These are phyloP conservation scores for Yamadazyma diddensiae DNA, from an alignment of 1,139 yeast species.

Conservation along the genomic window DNA sequence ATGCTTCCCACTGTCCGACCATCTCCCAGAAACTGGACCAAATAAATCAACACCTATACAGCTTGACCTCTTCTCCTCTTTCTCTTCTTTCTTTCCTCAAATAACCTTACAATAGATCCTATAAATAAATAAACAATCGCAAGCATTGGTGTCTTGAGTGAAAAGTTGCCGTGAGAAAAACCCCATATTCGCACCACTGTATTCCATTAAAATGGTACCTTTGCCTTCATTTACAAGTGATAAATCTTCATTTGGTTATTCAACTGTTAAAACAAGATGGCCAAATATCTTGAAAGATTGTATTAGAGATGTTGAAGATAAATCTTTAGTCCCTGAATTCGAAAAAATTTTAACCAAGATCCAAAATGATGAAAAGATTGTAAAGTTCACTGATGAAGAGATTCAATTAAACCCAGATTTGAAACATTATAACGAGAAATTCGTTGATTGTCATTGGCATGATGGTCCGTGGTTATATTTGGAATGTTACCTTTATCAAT, in stretches of 20 bases:
- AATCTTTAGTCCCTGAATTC: constrained; percentile 22
- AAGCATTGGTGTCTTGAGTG: too few relatives aligned
- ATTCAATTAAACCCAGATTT: constrained; percentile 42
- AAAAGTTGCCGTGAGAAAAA: too few relatives aligned
- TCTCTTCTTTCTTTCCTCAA: too few relatives aligned
- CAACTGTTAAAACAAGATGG: constrained; percentile 83
- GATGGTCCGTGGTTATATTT: constrained; percentile 91
- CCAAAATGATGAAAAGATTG: constrained; percentile 35
- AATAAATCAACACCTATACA: too few relatives aligned
- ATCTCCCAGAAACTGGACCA: too few relatives aligned
- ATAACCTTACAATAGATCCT: too few relatives aligned
- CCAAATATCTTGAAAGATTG: constrained; percentile 73
- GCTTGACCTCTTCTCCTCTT: too few relatives aligned
- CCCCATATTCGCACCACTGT: too few relatives aligned
- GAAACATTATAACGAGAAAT: constrained; percentile 45
- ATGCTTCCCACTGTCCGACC: too few relatives aligned
- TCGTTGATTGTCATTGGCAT: constrained; percentile 55
- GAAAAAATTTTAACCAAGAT: constrained; percentile 35
- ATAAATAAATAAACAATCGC: too few relatives aligned
- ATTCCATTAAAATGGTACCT: too few relatives aligned
- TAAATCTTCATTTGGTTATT: constrained; percentile 72
- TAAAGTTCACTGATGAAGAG: constrained; percentile 42
- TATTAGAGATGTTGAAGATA: constrained; percentile 50
- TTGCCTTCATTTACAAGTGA: constrained; percentile 63
- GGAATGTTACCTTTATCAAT: constrained; percentile 82